Base-by-base conservation (phyloP, 2,329 filamentous ascomycete species). In the Aspergillus versicolor region DNA sequence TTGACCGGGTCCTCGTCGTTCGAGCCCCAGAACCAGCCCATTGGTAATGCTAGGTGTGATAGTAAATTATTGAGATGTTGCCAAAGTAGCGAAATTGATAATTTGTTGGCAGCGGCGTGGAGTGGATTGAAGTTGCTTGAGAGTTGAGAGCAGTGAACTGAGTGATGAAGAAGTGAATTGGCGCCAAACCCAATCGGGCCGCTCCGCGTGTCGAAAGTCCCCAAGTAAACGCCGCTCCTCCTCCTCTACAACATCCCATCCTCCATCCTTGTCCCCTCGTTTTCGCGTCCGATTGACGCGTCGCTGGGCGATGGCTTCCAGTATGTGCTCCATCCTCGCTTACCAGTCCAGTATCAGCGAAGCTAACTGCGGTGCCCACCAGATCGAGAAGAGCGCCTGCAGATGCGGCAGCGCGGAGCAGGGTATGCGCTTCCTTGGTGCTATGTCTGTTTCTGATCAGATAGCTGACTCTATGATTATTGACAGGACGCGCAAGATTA, bases 11-110 rank as follows among this genome's bases (percentile, higher is more conserved):
- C 85, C 61, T 86, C 81, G 65, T 73, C 64, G 63, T 68, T 80
- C 75, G 65, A 81, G 72, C 80, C 78, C 84, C 84, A 87, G 60
- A 87, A 81, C 85, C 85, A 88, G 66, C 84, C 83, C 85, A 88
- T 65, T 47, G 37, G 38, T 21, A 12, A 30, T 4, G 27, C 27
- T 30, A 30, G 27, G 27, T 30, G 9, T 30, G 9, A 30, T 11
- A 9, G 9, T 11, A 4, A 11, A 30, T 30, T 11, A 11, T 30
- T 11, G 27, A 30, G 27, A 30, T 8, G 27, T 11, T 30, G 27
- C 3, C 4, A 30, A 4, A 30, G 27, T 11, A 30, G 9, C 27
- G 27, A 30, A 1, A 11, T 30, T 30, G 2, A 11, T 30, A 11
- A 2, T 11, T 30, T 30, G 27, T 30, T 30, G 27, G 27, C 27